Evolutionary conservation across 108 stramenopile species (phyloP), one percentile per base, ranked within the genome.

Genomic region (Seminavis robusta): DNA sequence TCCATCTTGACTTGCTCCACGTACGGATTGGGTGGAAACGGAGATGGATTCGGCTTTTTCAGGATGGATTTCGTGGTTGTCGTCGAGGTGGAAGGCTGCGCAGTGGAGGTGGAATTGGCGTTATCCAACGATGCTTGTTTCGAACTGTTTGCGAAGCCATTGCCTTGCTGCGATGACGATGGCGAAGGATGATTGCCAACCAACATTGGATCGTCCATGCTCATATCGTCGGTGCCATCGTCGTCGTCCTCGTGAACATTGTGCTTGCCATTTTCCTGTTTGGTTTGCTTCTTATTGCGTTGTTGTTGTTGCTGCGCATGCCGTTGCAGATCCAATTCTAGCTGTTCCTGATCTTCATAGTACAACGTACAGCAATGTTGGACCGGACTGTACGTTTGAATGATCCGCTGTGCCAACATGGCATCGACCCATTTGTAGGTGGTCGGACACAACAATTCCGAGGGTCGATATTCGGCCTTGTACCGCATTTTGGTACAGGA

Each of bases 381-480:
- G 28, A 63, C 51, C 7, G 77, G 81, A 47, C 72, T 80, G 15
- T 40, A 31, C n/a, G 38, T 20, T 56, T 83, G 73, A 24, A 93
- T 50, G 11, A 52, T 75, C 16, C 61, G 51, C 34, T 71, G 73
- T 11, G 88, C 92, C 19, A 56, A 49, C 29, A 79, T 60, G 39
- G 90, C 87, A 61, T 77, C 84, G 13, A 95, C 84, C 97, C 97
- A 98, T 27, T 64, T 27, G 28, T 69, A 66, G 30, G 52, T 60
- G 10, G 61, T 65, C 0, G 98, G 96, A 64, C 96, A 97, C 2
- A 98, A 71, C 52, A 98, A 62, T 39, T 93, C 76, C 63, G 85
- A 86, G 3, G 96, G 98, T 41, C 83, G 52, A 74, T 96, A 98
- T n/a, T 96, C 86, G 10, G 91, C 95, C 77, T 98, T 98, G 84